Percentiles rank a stretch among this genome's conserved stretches.
Conservation (phyloP, 768 basidiomycete species). For the Mycena kentingensis region DNA sequence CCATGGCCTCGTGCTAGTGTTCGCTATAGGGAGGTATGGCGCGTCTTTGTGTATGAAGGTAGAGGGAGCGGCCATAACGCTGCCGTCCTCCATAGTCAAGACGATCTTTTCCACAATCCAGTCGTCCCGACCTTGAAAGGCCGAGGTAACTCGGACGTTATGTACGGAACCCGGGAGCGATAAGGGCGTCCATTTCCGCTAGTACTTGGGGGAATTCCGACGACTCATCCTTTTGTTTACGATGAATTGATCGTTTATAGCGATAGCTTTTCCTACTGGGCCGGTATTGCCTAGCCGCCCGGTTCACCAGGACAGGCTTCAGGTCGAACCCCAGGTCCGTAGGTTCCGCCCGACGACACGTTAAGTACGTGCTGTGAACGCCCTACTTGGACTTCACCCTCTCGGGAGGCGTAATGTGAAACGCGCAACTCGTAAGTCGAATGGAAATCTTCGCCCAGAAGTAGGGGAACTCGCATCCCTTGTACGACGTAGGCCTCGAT, state of each 20-base stretch:
- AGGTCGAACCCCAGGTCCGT: background rate
- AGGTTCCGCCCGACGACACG: background rate
- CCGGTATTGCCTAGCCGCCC: background rate
- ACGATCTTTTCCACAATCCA: constrained; percentile 26
- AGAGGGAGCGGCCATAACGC: background rate
- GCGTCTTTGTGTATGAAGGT: background rate
- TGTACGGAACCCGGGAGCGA: constrained; percentile 4
- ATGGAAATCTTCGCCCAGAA: constrained; percentile 33
- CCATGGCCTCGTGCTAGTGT: constrained; percentile 1
- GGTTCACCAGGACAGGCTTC: background rate
- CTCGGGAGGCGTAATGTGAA: constrained; percentile 6
- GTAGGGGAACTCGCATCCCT: constrained; percentile 29
- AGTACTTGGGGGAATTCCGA: background rate
- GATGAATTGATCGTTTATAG: too few relatives aligned
- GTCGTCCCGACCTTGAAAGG: constrained; percentile 10
- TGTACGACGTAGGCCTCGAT: constrained; percentile 28
- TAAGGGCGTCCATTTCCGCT: background rate
- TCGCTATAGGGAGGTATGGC: background rate
- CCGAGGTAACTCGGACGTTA: constrained; percentile 5
- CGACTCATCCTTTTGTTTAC: background rate
- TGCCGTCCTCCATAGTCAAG: constrained; percentile 1
- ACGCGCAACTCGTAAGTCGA: constrained; percentile 23
- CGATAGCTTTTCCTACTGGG: background rate
- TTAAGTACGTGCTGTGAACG: background rate
- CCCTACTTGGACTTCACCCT: constrained; percentile 7